Percentiles rank a stretch among this genome's conserved stretches.
These are phyloP conservation scores for Trematosphaeria pertusa DNA, from an alignment of 2,329 filamentous ascomycete genomes.

Conservation along the genomic window DNA sequence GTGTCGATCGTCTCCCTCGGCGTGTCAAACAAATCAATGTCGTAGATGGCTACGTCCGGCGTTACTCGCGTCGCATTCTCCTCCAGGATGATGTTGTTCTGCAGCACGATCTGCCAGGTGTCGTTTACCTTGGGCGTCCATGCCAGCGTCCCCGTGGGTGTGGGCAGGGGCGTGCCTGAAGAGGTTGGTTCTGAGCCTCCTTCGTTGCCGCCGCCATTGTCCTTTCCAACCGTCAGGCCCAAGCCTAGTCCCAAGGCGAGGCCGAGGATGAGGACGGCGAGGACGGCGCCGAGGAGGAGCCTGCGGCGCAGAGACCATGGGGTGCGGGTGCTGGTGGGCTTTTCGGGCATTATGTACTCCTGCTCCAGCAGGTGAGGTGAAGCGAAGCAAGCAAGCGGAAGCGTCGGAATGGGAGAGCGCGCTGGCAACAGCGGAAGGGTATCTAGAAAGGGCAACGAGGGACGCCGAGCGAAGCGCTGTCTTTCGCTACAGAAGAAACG, in stretches of 20 bases:
- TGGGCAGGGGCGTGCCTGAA: slow-evolving; percentile 31
- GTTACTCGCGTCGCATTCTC: slow-evolving; percentile 45
- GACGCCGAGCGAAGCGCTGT: too few species aligned
- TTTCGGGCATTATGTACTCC: slow-evolving; percentile 19
- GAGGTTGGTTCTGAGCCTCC: slow-evolving; percentile 23
- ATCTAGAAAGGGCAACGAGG: slow-evolving; percentile 1
- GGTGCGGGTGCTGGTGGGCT: slow-evolving; percentile 9
- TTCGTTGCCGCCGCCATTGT: slow-evolving; percentile 29
- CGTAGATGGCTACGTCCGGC: slow-evolving; percentile 64
- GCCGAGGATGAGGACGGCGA: slow-evolving; percentile 47
- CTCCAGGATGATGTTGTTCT: slow-evolving; percentile 47
- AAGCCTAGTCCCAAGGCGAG: slow-evolving; percentile 65
- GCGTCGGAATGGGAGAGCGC: not conserved
- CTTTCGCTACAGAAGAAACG: too few species aligned
- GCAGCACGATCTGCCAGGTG: slow-evolving; percentile 69
- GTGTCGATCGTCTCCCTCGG: slow-evolving; percentile 53
- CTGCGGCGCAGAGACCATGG: slow-evolving; percentile 33
- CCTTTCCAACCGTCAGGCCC: slow-evolving; percentile 53
- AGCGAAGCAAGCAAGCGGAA: too few species aligned
- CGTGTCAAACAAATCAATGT: slow-evolving; percentile 67
- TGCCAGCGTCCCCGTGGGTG: slow-evolving; percentile 34
- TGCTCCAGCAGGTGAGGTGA: too few species aligned
- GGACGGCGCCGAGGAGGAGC: slow-evolving; percentile 29
- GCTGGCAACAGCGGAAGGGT: not conserved
- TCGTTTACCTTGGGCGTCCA: slow-evolving; percentile 63